phyloP scores from a whole-genome alignment of 164 flowering plant species.

The Vitis amurensis region DNA sequence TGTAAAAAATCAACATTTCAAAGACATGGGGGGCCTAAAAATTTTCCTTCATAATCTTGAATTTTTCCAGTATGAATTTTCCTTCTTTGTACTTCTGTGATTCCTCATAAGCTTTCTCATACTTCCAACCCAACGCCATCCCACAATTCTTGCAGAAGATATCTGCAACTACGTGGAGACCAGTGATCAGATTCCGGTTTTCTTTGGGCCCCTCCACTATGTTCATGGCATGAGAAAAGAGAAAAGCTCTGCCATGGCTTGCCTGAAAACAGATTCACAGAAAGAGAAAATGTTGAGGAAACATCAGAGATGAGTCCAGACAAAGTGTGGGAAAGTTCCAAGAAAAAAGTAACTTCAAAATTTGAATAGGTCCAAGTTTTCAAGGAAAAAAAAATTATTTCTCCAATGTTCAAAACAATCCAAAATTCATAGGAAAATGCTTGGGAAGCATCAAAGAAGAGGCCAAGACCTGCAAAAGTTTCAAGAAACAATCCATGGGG shows the following conservation, averaged over 20 bases:
- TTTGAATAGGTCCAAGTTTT: no score
- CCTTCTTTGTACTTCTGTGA: constrained; percentile 47
- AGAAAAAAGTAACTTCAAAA: no score
- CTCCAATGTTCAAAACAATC: no score
- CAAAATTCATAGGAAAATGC: no score
- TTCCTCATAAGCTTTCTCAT: constrained; percentile 29
- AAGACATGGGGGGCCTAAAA: constrained; percentile 4
- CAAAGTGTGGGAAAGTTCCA: no score
- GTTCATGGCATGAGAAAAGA: constrained; percentile 39
- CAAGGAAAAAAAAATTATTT: no score
- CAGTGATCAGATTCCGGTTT: constrained; percentile 33
- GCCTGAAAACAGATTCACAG: constrained; percentile 16
- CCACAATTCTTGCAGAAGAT: constrained; percentile 32
- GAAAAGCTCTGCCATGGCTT: constrained; percentile 31
- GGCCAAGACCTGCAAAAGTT: no score
- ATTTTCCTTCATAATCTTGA: constrained; percentile 28
- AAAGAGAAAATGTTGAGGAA: background rate
- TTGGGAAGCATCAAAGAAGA: no score
- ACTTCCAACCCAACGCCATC: constrained; percentile 39
- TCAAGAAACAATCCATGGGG: no score
- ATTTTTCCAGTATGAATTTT: constrained; percentile 32
- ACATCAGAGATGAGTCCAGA: no score
- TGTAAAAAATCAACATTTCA: background rate
- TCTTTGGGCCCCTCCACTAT: constrained; percentile 27
- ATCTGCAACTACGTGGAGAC: constrained; percentile 42